phyloP scores from a whole-genome alignment of 2,329 filamentous ascomycete genomes.

The Tolypocladium capitatum region DNA sequence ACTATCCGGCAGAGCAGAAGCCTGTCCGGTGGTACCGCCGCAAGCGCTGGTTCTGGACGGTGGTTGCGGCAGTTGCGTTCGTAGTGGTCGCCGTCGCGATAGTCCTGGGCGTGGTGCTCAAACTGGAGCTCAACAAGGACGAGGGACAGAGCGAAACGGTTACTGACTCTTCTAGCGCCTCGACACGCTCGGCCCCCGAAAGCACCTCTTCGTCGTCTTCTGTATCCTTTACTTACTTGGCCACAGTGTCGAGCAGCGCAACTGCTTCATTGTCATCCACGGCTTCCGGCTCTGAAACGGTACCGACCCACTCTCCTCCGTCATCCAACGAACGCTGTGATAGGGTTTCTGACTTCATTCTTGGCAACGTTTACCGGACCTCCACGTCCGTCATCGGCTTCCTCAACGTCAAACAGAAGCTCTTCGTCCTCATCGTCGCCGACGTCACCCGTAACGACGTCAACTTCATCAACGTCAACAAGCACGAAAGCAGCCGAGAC shows the following conservation, averaged over 20 bases:
- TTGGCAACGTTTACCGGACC: background rate
- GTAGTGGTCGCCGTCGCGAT: constrained; percentile 2
- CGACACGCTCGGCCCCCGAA: background rate
- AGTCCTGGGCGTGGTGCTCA: constrained; percentile 8
- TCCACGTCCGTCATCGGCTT: background rate
- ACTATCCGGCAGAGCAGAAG: constrained; percentile 1
- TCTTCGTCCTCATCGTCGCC: background rate
- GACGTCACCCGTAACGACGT: background rate
- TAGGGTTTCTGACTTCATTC: background rate
- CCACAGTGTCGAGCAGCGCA: background rate
- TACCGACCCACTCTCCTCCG: background rate
- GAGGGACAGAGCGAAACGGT: background rate
- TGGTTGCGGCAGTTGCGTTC: constrained; percentile 1
- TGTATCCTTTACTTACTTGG: background rate
- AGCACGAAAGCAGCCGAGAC: background rate
- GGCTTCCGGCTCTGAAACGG: background rate
- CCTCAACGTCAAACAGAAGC: background rate
- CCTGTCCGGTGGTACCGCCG: constrained; percentile 7
- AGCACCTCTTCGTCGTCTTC: background rate
- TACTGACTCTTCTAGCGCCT: background rate
- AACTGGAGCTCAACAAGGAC: constrained; percentile 1
- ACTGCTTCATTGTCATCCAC: background rate
- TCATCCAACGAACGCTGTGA: background rate
- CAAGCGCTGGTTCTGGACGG: constrained; percentile 4
- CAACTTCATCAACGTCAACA: background rate